Percentiles rank a stretch among this genome's conserved stretches.
Evolutionary conservation across 768 basidiomycete species (phyloP).

Genomic region (Galerina sulciceps): DNA sequence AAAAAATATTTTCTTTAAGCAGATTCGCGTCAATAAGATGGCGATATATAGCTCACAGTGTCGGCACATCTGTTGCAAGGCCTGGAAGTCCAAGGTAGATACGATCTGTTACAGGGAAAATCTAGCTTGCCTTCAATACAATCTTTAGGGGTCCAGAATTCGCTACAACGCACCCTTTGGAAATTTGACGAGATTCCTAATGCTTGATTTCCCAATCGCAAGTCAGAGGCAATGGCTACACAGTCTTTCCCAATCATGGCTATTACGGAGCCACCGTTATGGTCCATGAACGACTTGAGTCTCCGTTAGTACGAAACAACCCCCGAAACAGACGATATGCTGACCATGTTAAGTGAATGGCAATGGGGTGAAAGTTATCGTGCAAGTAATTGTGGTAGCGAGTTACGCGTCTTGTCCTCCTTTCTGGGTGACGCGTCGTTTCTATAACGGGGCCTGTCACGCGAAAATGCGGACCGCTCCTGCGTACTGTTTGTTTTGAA

Average conservation of each 20-base stretch:
- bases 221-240: slow-evolving; percentile 96
- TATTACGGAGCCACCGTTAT: slow-evolving; percentile 97
- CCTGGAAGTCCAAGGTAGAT: slow-evolving; percentile 92
- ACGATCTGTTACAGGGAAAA: slow-evolving; percentile 93
- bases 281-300: slow-evolving; percentile 84
- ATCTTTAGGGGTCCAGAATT: slow-evolving; percentile 3
- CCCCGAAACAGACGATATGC: slow-evolving; percentile 6
- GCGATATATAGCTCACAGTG: slow-evolving; percentile 61
- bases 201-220: slow-evolving; percentile 88
- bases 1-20: background rate
- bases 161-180: slow-evolving; percentile 70
- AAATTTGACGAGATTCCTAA: slow-evolving; percentile 90
- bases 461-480: slow-evolving; percentile 18
- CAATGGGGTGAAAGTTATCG: slow-evolving; percentile 13
- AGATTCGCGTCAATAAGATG: slow-evolving; percentile 5
- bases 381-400: slow-evolving; percentile 6
- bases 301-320: slow-evolving; percentile 12
- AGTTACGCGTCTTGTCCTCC: slow-evolving; percentile 36
- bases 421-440: slow-evolving; percentile 47
- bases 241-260: slow-evolving; percentile 99
- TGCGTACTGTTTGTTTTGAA: background rate
- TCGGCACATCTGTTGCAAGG: slow-evolving; percentile 90
- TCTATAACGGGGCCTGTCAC: slow-evolving; percentile 31
- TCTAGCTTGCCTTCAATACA: slow-evolving; percentile 47
- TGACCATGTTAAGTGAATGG: slow-evolving; percentile 42